phyloP scores from a whole-genome alignment of 2,329 filamentous ascomycete genomes.

The Nothopassalora personata region DNA sequence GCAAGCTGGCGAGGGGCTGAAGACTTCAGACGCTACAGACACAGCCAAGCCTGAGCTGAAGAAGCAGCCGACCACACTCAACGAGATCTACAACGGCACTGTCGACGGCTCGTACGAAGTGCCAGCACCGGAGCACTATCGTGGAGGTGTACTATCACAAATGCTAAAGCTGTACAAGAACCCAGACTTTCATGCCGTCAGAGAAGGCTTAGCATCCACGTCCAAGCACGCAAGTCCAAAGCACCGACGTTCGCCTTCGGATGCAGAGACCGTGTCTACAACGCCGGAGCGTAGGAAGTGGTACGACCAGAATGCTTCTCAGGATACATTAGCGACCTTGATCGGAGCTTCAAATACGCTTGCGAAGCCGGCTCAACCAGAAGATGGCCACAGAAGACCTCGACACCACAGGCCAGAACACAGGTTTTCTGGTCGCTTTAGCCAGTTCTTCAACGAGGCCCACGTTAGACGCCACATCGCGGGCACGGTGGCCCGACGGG shows the following conservation, averaged over 20 bases:
- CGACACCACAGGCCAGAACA: slow-evolving; percentile 15
- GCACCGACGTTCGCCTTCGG: slow-evolving; percentile 36
- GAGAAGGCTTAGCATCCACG: slow-evolving; percentile 8
- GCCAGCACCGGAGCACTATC: slow-evolving; percentile 61
- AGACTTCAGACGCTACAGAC: background rate
- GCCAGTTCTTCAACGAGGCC: slow-evolving; percentile 42
- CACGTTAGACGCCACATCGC: slow-evolving; percentile 56
- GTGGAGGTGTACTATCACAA: slow-evolving; percentile 66
- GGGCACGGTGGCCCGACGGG: slow-evolving; percentile 71
- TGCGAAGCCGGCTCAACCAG: slow-evolving; percentile 37
- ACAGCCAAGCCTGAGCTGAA: background rate
- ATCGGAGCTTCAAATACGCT: slow-evolving; percentile 43
- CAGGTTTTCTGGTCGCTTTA: slow-evolving; percentile 30
- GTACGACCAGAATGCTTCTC: slow-evolving; percentile 13
- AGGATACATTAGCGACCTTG: slow-evolving; percentile 23
- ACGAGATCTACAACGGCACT: slow-evolving; percentile 10
- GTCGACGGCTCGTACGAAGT: slow-evolving; percentile 48
- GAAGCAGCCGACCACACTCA: slow-evolving; percentile 3
- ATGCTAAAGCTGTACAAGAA: slow-evolving; percentile 63
- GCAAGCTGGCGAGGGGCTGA: background rate
- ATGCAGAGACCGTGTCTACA: slow-evolving; percentile 23
- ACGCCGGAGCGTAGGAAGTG: slow-evolving; percentile 19
- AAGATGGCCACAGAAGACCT: slow-evolving; percentile 30
- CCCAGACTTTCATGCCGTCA: slow-evolving; percentile 1
- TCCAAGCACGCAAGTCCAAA: slow-evolving; percentile 28